Percentiles rank a stretch among this genome's conserved stretches.
phyloP scores from a whole-genome alignment of 805 yeast genomes.

The Pichia nanzhaoensis region DNA sequence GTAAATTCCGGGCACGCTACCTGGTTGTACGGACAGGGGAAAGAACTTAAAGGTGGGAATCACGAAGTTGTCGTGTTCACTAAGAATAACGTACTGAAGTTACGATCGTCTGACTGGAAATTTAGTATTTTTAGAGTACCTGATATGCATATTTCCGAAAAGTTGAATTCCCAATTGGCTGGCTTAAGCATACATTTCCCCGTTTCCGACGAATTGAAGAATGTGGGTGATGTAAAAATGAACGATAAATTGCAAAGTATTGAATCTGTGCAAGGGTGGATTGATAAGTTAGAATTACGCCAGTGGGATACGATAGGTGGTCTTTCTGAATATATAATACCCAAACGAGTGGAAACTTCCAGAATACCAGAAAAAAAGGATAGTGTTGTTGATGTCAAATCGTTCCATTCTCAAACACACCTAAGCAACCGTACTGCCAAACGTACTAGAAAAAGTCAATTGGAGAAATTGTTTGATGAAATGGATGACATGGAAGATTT shows the following conservation, averaged over 20 bases:
- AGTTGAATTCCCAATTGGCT: neutral
- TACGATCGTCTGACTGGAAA: conserved; percentile 6
- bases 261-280: conserved; percentile 5
- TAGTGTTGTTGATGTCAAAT: conserved; percentile 1
- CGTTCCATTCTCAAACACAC: neutral
- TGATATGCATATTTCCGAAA: neutral
- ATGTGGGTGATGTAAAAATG: conserved; percentile 1
- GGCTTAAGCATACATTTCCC: neutral
- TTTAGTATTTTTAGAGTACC: neutral
- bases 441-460: conserved; percentile 6
- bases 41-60: conserved; percentile 2
- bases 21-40: conserved; percentile 2
- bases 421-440: conserved; percentile 1
- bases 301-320: conserved; percentile 10
- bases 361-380: too few species aligned
- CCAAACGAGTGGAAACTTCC: neutral
- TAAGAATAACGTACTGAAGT: neutral
- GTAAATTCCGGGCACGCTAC: conserved; percentile 5
- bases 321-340: neutral
- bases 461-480: conserved; percentile 9
- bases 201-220: neutral
- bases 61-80: neutral
- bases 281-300: neutral
- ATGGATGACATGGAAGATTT: conserved; percentile 8
- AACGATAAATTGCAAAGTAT: neutral